These are phyloP conservation scores for Saccharomyces hybrid DNA, from an alignment of 1,139 yeast genomes.

Conservation along the genomic window DNA sequence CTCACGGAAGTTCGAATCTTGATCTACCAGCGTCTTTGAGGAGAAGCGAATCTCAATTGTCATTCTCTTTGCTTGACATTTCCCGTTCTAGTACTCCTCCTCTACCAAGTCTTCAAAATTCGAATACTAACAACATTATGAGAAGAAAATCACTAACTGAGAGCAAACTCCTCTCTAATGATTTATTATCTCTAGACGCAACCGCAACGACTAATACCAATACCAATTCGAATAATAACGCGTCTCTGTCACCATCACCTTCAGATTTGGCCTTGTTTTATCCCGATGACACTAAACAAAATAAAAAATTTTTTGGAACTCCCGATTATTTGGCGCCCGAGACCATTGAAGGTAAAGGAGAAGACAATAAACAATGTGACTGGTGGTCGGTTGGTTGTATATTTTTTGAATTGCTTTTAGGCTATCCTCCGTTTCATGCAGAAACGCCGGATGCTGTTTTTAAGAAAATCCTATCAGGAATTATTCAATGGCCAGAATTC, in stretches of 20 bases:
- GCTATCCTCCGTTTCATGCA: slow-evolving; percentile 93
- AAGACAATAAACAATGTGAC: slow-evolving; percentile 71
- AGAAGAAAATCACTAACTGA: slow-evolving; percentile 1
- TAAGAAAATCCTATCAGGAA: slow-evolving; percentile 63
- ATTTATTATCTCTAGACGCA: not conserved
- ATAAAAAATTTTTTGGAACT: slow-evolving; percentile 74
- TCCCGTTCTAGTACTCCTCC: slow-evolving; percentile 29
- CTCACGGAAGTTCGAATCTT: slow-evolving; percentile 27
- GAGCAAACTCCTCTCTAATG: slow-evolving; percentile 8
- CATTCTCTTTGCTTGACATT: slow-evolving; percentile 23
- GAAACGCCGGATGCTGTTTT: slow-evolving; percentile 74
- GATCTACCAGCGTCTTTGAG: slow-evolving; percentile 29
- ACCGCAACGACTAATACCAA: slow-evolving; percentile 2
- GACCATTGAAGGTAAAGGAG: slow-evolving; percentile 78
- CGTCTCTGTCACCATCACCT: slow-evolving; percentile 6
- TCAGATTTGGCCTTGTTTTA: slow-evolving; percentile 58
- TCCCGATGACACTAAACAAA: slow-evolving; percentile 44
- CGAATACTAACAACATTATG: slow-evolving; percentile 8
- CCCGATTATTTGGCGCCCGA: slow-evolving; percentile 98
- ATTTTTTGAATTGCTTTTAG: slow-evolving; percentile 82
- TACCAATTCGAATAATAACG: slow-evolving; percentile 6
- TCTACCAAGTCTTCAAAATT: slow-evolving; percentile 10
- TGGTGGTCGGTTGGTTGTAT: slow-evolving; percentile 99
- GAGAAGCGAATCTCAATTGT: slow-evolving; percentile 28
- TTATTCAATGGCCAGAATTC: slow-evolving; percentile 77